Evolutionary conservation across 2,329 filamentous ascomycete species (phyloP).

Genomic region (Hypoxylon sp.): DNA sequence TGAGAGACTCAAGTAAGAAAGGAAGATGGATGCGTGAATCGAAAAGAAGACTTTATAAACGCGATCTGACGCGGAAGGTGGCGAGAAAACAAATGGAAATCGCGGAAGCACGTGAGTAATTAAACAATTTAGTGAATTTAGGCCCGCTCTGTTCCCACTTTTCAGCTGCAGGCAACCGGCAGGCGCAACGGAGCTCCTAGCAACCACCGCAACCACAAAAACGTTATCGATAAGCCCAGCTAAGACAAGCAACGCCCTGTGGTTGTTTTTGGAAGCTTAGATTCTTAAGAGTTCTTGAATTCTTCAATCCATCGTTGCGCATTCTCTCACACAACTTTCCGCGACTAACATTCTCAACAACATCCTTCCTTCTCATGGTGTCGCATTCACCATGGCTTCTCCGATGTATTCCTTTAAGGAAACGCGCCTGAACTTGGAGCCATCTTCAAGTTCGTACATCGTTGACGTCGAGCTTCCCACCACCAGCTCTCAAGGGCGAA

Average conservation of each 20-base stretch:
- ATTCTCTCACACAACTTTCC: too few species aligned
- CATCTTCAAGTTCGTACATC: conserved; percentile 71
- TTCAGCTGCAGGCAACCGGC: conserved; percentile 1
- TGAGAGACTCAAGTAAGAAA: too few species aligned
- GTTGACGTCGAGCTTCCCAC: conserved; percentile 75
- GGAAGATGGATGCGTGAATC: too few species aligned
- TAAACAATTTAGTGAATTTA: conserved; percentile 20
- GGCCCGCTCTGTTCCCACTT: neutral
- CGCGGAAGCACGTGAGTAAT: conserved; percentile 44
- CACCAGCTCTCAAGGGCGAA: conserved; percentile 56
- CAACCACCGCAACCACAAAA: conserved; percentile 18
- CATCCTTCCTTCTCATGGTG: conserved; percentile 42
- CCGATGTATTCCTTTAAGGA: conserved; percentile 81
- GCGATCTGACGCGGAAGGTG: conserved; percentile 40
- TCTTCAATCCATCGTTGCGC: conserved; percentile 16
- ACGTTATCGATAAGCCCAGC: conserved; percentile 26
- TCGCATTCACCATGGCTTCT: conserved; percentile 76
- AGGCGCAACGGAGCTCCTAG: neutral
- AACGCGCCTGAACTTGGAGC: conserved; percentile 84
- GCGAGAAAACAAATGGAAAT: conserved; percentile 40
- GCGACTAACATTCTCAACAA: conserved; percentile 15
- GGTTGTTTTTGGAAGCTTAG: conserved; percentile 32
- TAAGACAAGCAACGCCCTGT: conserved; percentile 6
- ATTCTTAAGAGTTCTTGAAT: conserved; percentile 16
- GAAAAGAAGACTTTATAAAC: conserved; percentile 14